These are phyloP conservation scores for Lachancea sp. DNA, from an alignment of 805 yeast species.

Conservation along the genomic window DNA sequence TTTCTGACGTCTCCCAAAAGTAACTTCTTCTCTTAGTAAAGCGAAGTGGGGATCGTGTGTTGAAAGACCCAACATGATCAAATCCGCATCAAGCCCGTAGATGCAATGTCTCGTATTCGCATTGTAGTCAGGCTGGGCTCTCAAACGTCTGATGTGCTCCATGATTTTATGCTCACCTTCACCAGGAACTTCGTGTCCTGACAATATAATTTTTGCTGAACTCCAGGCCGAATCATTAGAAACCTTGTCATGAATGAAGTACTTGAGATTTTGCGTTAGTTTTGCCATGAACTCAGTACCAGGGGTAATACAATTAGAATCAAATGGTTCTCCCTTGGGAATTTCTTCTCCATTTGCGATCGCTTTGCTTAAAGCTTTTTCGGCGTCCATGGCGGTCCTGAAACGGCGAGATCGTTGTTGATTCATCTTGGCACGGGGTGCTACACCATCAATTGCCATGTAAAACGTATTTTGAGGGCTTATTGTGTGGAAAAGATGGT, in stretches of 20 bases:
- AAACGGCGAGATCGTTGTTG: slow-evolving; percentile 96
- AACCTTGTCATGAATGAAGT: slow-evolving; percentile 81
- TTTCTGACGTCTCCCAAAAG: slow-evolving; percentile 56
- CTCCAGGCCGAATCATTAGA: slow-evolving; percentile 86
- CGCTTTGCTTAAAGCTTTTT: slow-evolving; percentile 68
- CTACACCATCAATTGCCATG: slow-evolving; percentile 99
- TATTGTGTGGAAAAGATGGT: slow-evolving; percentile 82
- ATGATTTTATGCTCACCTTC: slow-evolving; percentile 98
- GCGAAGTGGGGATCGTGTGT: slow-evolving; percentile 96
- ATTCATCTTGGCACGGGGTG: slow-evolving; percentile 97
- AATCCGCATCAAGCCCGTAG: slow-evolving; percentile 93
- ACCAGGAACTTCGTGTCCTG: slow-evolving; percentile 97
- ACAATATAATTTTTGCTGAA: slow-evolving; percentile 62
- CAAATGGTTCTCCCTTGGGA: slow-evolving; percentile 78
- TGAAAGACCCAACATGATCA: slow-evolving; percentile 86
- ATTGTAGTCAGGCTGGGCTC: slow-evolving; percentile 66
- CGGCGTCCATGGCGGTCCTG: slow-evolving; percentile 90
- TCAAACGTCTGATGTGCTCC: slow-evolving; percentile 78
- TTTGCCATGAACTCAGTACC: slow-evolving; percentile 96
- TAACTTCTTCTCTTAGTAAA: slow-evolving; percentile 89
- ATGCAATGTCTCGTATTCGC: slow-evolving; percentile 87
- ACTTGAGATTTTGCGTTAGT: slow-evolving; percentile 72
- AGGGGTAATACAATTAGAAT: slow-evolving; percentile 89
- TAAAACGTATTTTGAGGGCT: slow-evolving; percentile 81
- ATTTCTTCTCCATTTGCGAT: slow-evolving; percentile 62